These are phyloP conservation scores for Wickerhamiella occidentalis DNA, from an alignment of 805 yeast genomes.

Conservation along the genomic window DNA sequence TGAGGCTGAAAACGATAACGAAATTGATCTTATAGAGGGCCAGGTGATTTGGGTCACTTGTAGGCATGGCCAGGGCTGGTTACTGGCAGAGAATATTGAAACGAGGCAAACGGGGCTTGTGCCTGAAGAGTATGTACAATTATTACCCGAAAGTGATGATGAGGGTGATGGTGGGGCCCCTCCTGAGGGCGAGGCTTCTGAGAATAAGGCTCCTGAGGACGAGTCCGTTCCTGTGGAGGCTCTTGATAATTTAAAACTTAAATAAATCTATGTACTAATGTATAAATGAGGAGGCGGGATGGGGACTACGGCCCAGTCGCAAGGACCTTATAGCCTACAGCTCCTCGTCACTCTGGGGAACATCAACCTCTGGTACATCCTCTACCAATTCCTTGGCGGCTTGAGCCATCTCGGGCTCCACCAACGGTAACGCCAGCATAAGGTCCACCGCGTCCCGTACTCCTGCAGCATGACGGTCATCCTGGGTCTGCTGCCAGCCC, in stretches of 20 bases:
- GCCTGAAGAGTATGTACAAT: constrained; percentile 85
- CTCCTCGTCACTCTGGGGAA: constrained; percentile 4
- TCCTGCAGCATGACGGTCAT: constrained; percentile 30
- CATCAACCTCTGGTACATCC: constrained; percentile 40
- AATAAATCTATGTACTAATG: background rate
- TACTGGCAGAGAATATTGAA: constrained; percentile 70
- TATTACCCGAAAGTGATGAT: constrained; percentile 23
- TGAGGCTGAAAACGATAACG: constrained; percentile 89
- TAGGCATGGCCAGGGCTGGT: constrained; percentile 97
- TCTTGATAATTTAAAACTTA: background rate
- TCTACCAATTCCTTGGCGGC: constrained; percentile 41
- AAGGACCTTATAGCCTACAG: too few species aligned
- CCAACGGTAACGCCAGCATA: constrained; percentile 37
- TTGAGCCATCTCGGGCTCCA: constrained; percentile 46
- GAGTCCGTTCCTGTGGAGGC: constrained; percentile 15
- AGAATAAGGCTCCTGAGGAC: too few species aligned
- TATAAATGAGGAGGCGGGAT: too few species aligned
- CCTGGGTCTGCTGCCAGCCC: constrained; percentile 5
- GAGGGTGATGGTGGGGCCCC: constrained; percentile 4
- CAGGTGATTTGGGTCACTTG: constrained; percentile 77
- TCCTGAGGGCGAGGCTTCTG: background rate
- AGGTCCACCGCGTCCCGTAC: constrained; percentile 32
- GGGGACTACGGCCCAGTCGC: too few species aligned
- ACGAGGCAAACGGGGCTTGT: constrained; percentile 81
- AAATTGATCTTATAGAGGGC: constrained; percentile 63